phyloP scores from a whole-genome alignment of 371 early-diverging fungal species.

The Circinella umbellata region DNA sequence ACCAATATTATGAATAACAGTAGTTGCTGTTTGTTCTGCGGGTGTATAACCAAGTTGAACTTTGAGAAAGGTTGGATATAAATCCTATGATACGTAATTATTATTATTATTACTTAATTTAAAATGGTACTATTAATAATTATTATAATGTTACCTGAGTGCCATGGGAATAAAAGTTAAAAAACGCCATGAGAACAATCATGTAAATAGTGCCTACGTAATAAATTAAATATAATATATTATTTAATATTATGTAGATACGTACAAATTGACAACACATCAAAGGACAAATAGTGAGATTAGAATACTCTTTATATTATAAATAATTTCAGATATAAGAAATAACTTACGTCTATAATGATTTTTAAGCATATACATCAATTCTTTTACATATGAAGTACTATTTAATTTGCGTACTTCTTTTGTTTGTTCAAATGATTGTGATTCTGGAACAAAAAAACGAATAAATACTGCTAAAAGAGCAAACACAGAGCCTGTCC shows the following conservation, averaged over 20 bases:
- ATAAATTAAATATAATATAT: background rate
- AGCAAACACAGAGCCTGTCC: constrained; percentile 68
- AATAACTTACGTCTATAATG: constrained; percentile 4
- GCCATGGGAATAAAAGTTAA: constrained; percentile 75
- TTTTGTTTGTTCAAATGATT: constrained; percentile 49
- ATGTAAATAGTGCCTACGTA: constrained; percentile 45
- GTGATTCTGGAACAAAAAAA: constrained; percentile 67
- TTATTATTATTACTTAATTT: too few relatives aligned
- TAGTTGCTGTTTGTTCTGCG: constrained; percentile 60
- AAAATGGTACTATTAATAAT: too few relatives aligned
- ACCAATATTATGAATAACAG: constrained; percentile 66
- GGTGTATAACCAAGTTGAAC: constrained; percentile 60
- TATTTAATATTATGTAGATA: too few relatives aligned
- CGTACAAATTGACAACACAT: too few relatives aligned
- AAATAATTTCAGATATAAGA: background rate
- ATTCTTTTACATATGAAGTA: constrained; percentile 17
- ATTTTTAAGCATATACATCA: constrained; percentile 6
- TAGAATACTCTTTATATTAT: background rate
- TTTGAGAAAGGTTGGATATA: constrained; percentile 73
- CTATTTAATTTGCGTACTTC: constrained; percentile 33
- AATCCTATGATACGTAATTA: constrained; percentile 34
- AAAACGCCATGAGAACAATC: constrained; percentile 61
- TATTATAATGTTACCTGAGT: constrained; percentile 35
- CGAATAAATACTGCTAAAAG: constrained; percentile 60
- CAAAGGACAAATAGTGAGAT: too few relatives aligned